These are phyloP conservation scores for Orbilia javanica DNA, from an alignment of 2,329 filamentous ascomycete species.

Conservation along the genomic window DNA sequence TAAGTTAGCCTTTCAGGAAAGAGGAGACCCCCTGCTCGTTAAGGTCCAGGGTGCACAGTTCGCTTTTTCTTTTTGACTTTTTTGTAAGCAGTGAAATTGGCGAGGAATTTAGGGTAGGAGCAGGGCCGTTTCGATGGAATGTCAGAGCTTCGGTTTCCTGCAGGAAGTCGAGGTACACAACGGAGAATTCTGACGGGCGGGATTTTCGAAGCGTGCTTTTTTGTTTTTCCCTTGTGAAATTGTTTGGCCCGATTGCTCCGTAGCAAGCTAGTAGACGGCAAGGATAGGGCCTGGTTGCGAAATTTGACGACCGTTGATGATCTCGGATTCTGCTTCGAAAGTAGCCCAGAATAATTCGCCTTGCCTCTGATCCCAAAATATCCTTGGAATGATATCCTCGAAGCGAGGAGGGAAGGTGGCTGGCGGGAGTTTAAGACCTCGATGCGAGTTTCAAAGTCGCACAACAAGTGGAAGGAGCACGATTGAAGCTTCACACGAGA, in stretches of 20 bases:
- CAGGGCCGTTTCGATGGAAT: constrained; percentile 56
- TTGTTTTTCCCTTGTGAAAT: constrained; percentile 28
- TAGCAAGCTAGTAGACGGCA: constrained; percentile 54
- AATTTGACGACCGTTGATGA: constrained; percentile 56
- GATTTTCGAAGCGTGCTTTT: constrained; percentile 55
- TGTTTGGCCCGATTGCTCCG: constrained; percentile 57
- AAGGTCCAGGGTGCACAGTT: constrained; percentile 57
- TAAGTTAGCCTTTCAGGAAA: constrained; percentile 57
- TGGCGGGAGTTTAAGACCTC: constrained; percentile 55
- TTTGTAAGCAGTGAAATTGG: constrained; percentile 54
- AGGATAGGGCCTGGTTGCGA: constrained; percentile 53
- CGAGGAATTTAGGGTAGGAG: constrained; percentile 53
- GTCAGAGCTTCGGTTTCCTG: constrained; percentile 57
- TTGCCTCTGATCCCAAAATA: constrained; percentile 31
- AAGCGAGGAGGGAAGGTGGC: constrained; percentile 58
- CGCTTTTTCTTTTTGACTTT: constrained; percentile 46
- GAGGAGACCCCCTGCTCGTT: constrained; percentile 54
- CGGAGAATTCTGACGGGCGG: constrained; percentile 58
- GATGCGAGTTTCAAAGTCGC: constrained; percentile 58
- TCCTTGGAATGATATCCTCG: constrained; percentile 57
- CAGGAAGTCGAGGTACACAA: constrained; percentile 43
- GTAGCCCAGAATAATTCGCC: constrained; percentile 44
- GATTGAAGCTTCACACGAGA: constrained; percentile 45
- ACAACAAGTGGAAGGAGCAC: constrained; percentile 55
- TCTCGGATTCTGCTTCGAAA: constrained; percentile 32